phyloP scores from a whole-genome alignment of 495 filamentous ascomycete genomes.

The Schizothecium vesticola region DNA sequence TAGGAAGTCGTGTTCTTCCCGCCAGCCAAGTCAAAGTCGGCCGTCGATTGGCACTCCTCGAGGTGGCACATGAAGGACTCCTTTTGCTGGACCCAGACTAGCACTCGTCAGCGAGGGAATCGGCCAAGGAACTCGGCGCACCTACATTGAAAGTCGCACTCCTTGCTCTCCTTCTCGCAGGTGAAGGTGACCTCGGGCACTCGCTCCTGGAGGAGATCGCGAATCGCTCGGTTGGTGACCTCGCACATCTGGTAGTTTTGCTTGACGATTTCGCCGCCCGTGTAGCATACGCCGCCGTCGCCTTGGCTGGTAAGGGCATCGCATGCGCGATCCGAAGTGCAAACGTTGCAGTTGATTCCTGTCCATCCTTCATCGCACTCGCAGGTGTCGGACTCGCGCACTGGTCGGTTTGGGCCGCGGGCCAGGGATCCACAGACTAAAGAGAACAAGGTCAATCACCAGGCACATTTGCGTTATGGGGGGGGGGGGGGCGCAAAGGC shows the following conservation, averaged over 20 bases:
- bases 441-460: slow-evolving; percentile 12
- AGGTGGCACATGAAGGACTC: slow-evolving; percentile 97
- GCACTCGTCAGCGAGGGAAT: slow-evolving; percentile 33
- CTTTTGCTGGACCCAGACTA: slow-evolving; percentile 86
- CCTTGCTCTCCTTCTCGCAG: slow-evolving; percentile 64
- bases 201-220: slow-evolving; percentile 73
- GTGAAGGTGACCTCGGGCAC: slow-evolving; percentile 92
- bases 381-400: slow-evolving; percentile 63
- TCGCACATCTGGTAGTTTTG: slow-evolving; percentile 97
- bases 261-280: slow-evolving; percentile 81
- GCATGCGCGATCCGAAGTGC: slow-evolving; percentile 74
- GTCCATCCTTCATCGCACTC: slow-evolving; percentile 91
- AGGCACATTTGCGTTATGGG: background rate
- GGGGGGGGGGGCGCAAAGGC: background rate
- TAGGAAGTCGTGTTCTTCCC: slow-evolving; percentile 74
- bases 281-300: slow-evolving; percentile 82
- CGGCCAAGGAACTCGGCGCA: background rate
- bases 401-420: slow-evolving; percentile 66
- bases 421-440: slow-evolving; percentile 80
- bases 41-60: slow-evolving; percentile 68
- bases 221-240: slow-evolving; percentile 89
- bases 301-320: slow-evolving; percentile 74
- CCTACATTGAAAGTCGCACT: slow-evolving; percentile 92
- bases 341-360: slow-evolving; percentile 99
- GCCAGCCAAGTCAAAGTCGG: slow-evolving; percentile 55